These are phyloP conservation scores for Dryas alaskensis DNA, from an alignment of 306 rosid species.

Conservation along the genomic window DNA sequence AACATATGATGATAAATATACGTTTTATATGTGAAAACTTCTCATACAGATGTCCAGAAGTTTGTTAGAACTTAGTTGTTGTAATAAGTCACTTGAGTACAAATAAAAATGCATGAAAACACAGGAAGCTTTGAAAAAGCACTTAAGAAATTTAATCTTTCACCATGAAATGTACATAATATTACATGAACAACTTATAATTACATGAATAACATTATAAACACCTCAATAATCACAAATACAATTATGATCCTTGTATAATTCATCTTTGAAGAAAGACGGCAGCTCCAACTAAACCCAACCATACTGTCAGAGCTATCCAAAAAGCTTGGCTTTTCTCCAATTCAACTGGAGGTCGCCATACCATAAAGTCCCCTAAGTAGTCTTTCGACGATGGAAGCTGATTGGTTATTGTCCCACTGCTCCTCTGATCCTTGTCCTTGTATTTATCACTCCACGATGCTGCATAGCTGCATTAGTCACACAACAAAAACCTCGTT, in stretches of 20 bases:
- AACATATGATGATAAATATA: no score
- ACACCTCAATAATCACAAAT: slow-evolving; percentile 32
- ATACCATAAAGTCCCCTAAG: slow-evolving; percentile 76
- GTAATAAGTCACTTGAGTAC: neutral
- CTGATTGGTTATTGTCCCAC: slow-evolving; percentile 61
- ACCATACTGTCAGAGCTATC: slow-evolving; percentile 81
- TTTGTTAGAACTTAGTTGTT: no score
- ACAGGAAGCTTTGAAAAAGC: neutral
- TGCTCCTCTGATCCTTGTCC: slow-evolving; percentile 50
- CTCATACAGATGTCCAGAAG: no score
- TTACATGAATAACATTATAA: slow-evolving; percentile 17
- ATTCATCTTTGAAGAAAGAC: slow-evolving; percentile 68
- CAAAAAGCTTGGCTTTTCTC: slow-evolving; percentile 69
- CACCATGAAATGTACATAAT: slow-evolving; percentile 22
- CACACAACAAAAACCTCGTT: slow-evolving; percentile 7
- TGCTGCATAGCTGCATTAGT: slow-evolving; percentile 68
- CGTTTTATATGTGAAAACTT: no score
- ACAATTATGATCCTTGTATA: slow-evolving; percentile 15
- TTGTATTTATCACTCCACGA: slow-evolving; percentile 89
- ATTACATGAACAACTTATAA: slow-evolving; percentile 19
- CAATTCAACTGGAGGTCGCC: slow-evolving; percentile 81
- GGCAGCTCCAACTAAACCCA: slow-evolving; percentile 87
- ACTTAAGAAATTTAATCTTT: slow-evolving; percentile 21
- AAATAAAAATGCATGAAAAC: neutral
- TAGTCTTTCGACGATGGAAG: slow-evolving; percentile 71